A percentile compares a stretch with the other conserved stretches of the same genome.
These are phyloP conservation scores for Zizania latifolia DNA, from an alignment of 176 grass and related monocot species.

Conservation along the genomic window DNA sequence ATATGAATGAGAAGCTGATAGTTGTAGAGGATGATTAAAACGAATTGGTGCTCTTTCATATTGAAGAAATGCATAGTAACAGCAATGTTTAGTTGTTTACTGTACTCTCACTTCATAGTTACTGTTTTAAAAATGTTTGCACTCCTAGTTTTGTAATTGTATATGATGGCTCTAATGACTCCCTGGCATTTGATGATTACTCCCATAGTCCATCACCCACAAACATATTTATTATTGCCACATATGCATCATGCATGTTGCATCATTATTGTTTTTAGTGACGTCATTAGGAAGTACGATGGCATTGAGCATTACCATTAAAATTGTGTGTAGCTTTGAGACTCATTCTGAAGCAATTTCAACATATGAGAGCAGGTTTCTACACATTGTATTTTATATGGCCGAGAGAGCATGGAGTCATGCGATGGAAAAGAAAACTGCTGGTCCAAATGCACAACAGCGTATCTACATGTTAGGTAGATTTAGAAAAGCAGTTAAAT, in stretches of 20 bases:
- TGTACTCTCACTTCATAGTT: neutral
- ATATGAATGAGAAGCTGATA: too few relatives aligned
- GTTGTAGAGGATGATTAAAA: too few relatives aligned
- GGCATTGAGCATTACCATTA: neutral
- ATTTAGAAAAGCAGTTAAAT: slow-evolving; percentile 94
- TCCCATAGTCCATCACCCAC: neutral
- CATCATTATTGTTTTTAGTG: neutral
- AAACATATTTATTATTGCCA: neutral
- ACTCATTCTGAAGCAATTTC: slow-evolving; percentile 13
- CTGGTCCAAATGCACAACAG: slow-evolving; percentile 71
- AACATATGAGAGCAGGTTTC: slow-evolving; percentile 52
- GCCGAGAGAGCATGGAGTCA: slow-evolving; percentile 95
- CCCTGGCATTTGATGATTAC: neutral
- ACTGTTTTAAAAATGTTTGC: neutral
- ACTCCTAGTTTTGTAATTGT: neutral
- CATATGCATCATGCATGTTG: neutral
- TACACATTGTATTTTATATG: slow-evolving; percentile 92
- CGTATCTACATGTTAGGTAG: slow-evolving; percentile 90
- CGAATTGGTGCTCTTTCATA: neutral
- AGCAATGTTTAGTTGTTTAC: too few relatives aligned
- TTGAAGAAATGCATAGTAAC: too few relatives aligned
- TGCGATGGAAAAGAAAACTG: slow-evolving; percentile 98
- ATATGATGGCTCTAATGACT: neutral
- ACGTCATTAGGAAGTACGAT: neutral
- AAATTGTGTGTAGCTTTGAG: neutral